Conservation (phyloP, 345 rosid genomes). For the Leavenworthia alabamica region DNA sequence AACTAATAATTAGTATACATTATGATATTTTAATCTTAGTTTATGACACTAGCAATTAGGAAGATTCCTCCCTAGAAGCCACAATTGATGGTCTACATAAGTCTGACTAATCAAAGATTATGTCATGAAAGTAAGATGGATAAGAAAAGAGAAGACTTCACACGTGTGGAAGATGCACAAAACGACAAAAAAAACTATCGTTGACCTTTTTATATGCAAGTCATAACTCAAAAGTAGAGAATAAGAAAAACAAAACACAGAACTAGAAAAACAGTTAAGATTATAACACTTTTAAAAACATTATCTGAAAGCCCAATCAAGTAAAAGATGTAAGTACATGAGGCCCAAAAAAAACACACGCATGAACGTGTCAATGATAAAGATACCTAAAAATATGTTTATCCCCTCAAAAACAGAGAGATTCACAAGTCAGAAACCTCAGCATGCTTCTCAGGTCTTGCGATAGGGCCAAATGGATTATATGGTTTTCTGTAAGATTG, state of each 20-base stretch:
- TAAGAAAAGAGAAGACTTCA: background rate
- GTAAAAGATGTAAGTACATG: no score
- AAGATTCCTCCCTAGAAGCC: slow-evolving; percentile 7
- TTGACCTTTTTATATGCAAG: background rate
- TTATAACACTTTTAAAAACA: no score
- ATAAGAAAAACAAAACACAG: background rate
- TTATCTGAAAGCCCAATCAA: no score
- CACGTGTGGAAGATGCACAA: background rate
- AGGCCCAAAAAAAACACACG: no score
- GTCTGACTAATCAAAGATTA: slow-evolving; percentile 6
- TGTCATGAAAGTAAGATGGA: background rate
- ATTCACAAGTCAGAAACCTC: no score
- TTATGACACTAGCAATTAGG: background rate
- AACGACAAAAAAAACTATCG: background rate
- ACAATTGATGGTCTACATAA: slow-evolving; percentile 7
- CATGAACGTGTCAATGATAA: no score
- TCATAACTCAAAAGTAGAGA: background rate
- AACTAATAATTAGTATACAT: slow-evolving; percentile 7
- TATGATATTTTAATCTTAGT: background rate
- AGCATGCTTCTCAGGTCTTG: no score
- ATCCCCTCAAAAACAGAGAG: no score
- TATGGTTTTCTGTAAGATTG: no score
- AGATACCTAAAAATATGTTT: no score
- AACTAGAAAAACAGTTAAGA: no score
- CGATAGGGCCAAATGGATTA: no score